These are phyloP conservation scores for Penicillium sp. DNA, from an alignment of 2,329 filamentous ascomycete genomes.

Conservation along the genomic window DNA sequence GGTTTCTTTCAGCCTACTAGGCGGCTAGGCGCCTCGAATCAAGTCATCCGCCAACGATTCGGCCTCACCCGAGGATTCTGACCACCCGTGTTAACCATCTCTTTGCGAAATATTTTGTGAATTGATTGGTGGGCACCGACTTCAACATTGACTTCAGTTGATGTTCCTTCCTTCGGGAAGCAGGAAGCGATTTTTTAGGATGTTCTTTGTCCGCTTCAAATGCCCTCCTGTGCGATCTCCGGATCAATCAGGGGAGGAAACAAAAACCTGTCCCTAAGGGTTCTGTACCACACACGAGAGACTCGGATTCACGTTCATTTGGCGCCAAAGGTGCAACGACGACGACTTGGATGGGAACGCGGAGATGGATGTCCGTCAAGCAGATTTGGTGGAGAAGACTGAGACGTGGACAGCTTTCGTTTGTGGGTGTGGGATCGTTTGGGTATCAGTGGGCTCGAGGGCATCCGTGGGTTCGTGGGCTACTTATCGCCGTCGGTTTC, in stretches of 20 bases:
- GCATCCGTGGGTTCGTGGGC: slow-evolving; percentile 16
- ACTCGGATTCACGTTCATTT: slow-evolving; percentile 33
- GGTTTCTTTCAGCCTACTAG: slow-evolving; percentile 15
- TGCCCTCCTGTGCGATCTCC: slow-evolving; percentile 59
- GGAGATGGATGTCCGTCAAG: slow-evolving; percentile 24
- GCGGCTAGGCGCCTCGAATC: slow-evolving; percentile 50
- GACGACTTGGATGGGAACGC: slow-evolving; percentile 25
- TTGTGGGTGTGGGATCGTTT: slow-evolving; percentile 15
- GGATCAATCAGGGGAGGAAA: slow-evolving; percentile 65
- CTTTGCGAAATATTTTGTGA: slow-evolving; percentile 54
- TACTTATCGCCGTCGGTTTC: slow-evolving; percentile 4
- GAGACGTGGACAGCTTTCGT: slow-evolving; percentile 7
- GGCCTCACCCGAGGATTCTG: slow-evolving; percentile 52
- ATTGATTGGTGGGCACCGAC: slow-evolving; percentile 61
- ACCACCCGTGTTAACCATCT: slow-evolving; percentile 70
- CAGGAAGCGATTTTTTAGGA: slow-evolving; percentile 85
- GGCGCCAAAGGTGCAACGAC: slow-evolving; percentile 13
- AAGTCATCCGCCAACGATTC: slow-evolving; percentile 55
- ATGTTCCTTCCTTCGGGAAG: slow-evolving; percentile 41
- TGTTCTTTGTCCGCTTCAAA: slow-evolving; percentile 85
- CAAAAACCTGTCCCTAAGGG: slow-evolving; percentile 94
- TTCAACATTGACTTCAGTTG: slow-evolving; percentile 28
- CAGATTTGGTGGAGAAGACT: slow-evolving; percentile 13
- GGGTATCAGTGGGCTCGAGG: slow-evolving; percentile 3
- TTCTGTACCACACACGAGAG: slow-evolving; percentile 79